Conservation (phyloP, 2,329 filamentous ascomycete species). For the Sporothrix brunneoviolacea region DNA sequence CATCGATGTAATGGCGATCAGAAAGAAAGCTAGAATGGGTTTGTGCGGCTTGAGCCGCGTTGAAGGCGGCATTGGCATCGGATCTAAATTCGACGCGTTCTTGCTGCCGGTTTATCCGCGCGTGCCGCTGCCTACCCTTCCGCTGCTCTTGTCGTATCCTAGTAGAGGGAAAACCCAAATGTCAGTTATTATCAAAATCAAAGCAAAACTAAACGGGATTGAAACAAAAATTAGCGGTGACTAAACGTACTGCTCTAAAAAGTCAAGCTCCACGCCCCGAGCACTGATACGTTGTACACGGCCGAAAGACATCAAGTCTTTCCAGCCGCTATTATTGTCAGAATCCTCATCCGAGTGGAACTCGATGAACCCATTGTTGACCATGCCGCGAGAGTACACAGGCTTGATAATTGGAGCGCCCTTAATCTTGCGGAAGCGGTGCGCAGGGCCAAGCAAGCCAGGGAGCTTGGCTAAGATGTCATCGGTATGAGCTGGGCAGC, state of each 20-base stretch:
- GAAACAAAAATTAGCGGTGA: neutral
- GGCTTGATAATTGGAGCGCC: conserved; percentile 45
- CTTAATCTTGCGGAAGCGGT: conserved; percentile 56
- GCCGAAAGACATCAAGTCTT: conserved; percentile 55
- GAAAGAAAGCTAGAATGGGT: conserved; percentile 15
- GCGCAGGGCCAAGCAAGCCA: conserved; percentile 49
- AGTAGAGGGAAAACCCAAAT: neutral
- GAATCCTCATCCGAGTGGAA: conserved; percentile 53
- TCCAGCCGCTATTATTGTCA: conserved; percentile 44
- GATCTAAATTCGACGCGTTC: neutral
- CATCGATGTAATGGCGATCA: conserved; percentile 43
- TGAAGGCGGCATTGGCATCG: neutral
- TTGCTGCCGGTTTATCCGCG: conserved; percentile 10
- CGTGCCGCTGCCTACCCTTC: conserved; percentile 12
- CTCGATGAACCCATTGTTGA: conserved; percentile 67
- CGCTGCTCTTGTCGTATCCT: conserved; percentile 27
- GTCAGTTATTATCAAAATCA: neutral
- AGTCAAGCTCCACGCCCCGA: conserved; percentile 61
- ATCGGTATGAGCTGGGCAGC: conserved; percentile 80
- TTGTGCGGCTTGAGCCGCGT: neutral
- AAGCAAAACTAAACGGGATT: too few relatives aligned
- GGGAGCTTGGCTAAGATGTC: conserved; percentile 61
- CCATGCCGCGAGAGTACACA: conserved; percentile 54
- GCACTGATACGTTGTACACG: conserved; percentile 58
- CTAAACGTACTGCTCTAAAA: conserved; percentile 57